Evolutionary conservation across 805 yeast genomes (phyloP), one percentile per base, ranked within the genome.

Genomic region (Metschnikowia noctiluminum): DNA sequence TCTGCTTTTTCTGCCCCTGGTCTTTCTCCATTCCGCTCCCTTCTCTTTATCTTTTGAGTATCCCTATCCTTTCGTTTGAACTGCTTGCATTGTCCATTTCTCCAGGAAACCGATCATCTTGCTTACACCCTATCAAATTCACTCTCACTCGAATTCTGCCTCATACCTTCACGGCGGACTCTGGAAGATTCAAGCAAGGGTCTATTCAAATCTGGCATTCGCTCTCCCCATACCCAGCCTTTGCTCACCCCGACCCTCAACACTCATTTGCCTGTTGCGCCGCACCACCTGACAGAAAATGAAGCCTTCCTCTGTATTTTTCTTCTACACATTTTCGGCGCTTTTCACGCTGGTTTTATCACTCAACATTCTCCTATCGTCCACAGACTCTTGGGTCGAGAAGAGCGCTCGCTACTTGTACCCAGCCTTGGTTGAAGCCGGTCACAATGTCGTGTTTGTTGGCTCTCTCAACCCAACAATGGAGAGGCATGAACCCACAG

Each of bases 361-460:
- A 8, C 55, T 69, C 43, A 65, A 68, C 42, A 64, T 70, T 21
- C 48, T 70, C 16, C 36, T 70, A 27, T 53, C 72, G 6, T 54
- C 68, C 28, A 59, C 69, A 3, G 74, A 70, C 50, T 61, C 68
- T 6, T 70, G 75, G 75, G 74, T 67, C 10, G 59, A 69, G 13
- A 69, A 65, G 45, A 68, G 69, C 51, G 52, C 62, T 14, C 54
- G 74, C 12, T 55, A 53, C 32, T 51, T 70, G 34, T 61, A 66
- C 48, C 52, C 62, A 14, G 60, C 62, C 15, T 57, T 71, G 36
- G 53, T 57, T 42, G 63, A 60, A 2, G 59, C 57, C 11, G 64
- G 65, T 38, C 75, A 70, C 48, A 58, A 55, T 5, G 74, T 69
- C 31, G 50, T 57, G 14, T 57, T 67, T 35, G 62, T 69, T 30